Evolutionary conservation across 805 yeast species (phyloP), one percentile per base, ranked within the genome.

Genomic region (Deakozyma indianensis): DNA sequence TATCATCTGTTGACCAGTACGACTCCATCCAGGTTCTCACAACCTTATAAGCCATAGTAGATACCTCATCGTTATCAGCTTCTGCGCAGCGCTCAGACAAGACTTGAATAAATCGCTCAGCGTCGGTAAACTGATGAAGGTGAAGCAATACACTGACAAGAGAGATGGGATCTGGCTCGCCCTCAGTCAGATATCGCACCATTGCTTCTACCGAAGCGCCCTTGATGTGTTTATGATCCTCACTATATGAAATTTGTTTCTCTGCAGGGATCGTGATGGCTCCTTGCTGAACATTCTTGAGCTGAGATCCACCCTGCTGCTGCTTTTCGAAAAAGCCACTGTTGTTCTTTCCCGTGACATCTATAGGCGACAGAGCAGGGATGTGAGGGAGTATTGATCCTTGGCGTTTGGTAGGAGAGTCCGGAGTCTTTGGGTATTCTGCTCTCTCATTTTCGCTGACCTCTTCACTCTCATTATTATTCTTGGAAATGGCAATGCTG

Each of bases 11-110:
- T 9, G 11, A 32, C 96, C 96, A 90, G 58, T 82, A 87, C 44
- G 92, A 80, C 60, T 86, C 94, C 60, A 90, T 64, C 98, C 98
- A 90, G 28, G 75, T 66, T 58, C 78, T 83, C 57, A 87, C 75
- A 59, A 81, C 69, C 51, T 74, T 75, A 52, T 80, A 76, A 35
- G 86, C 77, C 58, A 92, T 71, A 50, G 71, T 78, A 54, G 73
- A 77, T 35, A 75, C 51, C 51, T 70, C 64, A 18, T 72, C 65
- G 47, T 71, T 66, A 51, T 55, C 25, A n/a, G 44, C 51, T 5
- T 49, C 40, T 18, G 46, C 47, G 28, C 47, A 50, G 50, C 92
- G 65, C 3, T 72, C 59, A 43, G 83, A 77, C 38, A 86, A 66
- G 50, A 74, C 80, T 54, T 81, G 85, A 35, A 83, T 67, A 23